Conservation (phyloP, 2,329 filamentous ascomycete species). For the Ascochyta lentis region DNA sequence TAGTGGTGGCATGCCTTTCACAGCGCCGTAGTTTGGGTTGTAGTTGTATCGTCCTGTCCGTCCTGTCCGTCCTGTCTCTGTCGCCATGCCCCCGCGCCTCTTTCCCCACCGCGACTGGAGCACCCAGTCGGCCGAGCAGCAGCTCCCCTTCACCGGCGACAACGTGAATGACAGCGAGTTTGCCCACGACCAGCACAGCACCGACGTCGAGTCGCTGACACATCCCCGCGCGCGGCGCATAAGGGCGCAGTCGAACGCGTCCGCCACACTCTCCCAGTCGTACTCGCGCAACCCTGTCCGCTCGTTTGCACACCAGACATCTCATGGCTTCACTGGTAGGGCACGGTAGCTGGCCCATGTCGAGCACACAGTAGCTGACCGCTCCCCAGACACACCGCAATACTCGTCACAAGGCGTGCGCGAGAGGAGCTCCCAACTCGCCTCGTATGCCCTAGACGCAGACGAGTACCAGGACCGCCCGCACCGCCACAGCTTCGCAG, state of each 20-base stretch:
- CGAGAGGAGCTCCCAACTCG: conserved; percentile 86
- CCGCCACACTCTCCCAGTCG: conserved; percentile 36
- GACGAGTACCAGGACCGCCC: conserved; percentile 41
- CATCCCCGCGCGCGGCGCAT: conserved; percentile 38
- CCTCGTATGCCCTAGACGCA: conserved; percentile 72
- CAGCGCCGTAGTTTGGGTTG: not conserved
- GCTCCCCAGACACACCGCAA: conserved; percentile 69
- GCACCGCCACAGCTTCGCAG: conserved; percentile 34
- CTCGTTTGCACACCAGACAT: conserved; percentile 73
- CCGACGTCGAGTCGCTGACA: conserved; percentile 32
- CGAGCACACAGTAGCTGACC: not conserved
- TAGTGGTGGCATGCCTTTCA: conserved; percentile 8
- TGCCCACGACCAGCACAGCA: conserved; percentile 24
- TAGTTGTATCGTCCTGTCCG: too few species aligned
- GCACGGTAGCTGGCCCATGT: not conserved
- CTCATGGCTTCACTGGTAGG: conserved; percentile 66
- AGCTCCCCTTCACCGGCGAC: conserved; percentile 44
- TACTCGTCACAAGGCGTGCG: conserved; percentile 79
- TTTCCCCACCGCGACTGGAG: conserved; percentile 15
- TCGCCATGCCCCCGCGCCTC: conserved; percentile 14
- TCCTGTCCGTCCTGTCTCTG: not conserved
- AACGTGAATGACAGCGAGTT: conserved; percentile 39
- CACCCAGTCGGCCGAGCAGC: conserved; percentile 14
- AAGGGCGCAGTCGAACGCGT: conserved; percentile 32
- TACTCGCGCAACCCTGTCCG: conserved; percentile 66